Percentiles rank a stretch among this genome's conserved stretches.
phyloP scores from a whole-genome alignment of 2,329 filamentous ascomycete species.

The Colletotrichum tamarilloi region DNA sequence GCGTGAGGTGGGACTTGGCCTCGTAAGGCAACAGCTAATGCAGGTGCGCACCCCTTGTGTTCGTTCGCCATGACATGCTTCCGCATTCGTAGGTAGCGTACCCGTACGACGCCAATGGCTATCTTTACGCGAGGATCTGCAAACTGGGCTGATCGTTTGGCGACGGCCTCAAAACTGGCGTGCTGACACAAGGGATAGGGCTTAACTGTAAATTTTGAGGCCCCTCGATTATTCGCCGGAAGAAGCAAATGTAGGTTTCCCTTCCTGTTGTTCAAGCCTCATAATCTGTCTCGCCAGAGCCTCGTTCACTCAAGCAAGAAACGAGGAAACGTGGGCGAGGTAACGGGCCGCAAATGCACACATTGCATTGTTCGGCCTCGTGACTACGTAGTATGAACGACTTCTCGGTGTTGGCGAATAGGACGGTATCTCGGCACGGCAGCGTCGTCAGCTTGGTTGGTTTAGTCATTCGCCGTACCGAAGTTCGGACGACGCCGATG shows the following conservation, averaged over 20 bases:
- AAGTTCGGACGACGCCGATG: slow-evolving; percentile 37
- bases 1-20: slow-evolving; percentile 23
- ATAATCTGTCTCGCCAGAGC: not conserved
- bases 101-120: slow-evolving; percentile 5
- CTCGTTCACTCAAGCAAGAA: slow-evolving; percentile 2
- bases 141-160: slow-evolving; percentile 21
- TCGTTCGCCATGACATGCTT: slow-evolving; percentile 12
- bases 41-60: slow-evolving; percentile 1
- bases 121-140: slow-evolving; percentile 29
- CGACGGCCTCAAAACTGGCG: slow-evolving; percentile 23
- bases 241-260: not conserved
- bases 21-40: slow-evolving; percentile 33
- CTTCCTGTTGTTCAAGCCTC: not conserved
- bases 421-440: slow-evolving; percentile 30
- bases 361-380: slow-evolving; percentile 10
- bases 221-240: slow-evolving; percentile 6
- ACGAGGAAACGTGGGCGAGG: slow-evolving; percentile 4
- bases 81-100: slow-evolving; percentile 13
- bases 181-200: slow-evolving; percentile 6
- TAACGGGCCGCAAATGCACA: slow-evolving; percentile 5
- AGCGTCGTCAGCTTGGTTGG: slow-evolving; percentile 33
- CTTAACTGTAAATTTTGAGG: slow-evolving; percentile 18
- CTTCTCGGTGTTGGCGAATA: slow-evolving; percentile 14
- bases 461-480: slow-evolving; percentile 20
- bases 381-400: not conserved